A percentile compares a stretch with the other conserved stretches of the same genome.
These are phyloP conservation scores for Sporothrix inflata DNA, from an alignment of 2,329 filamentous ascomycete species.

Conservation along the genomic window DNA sequence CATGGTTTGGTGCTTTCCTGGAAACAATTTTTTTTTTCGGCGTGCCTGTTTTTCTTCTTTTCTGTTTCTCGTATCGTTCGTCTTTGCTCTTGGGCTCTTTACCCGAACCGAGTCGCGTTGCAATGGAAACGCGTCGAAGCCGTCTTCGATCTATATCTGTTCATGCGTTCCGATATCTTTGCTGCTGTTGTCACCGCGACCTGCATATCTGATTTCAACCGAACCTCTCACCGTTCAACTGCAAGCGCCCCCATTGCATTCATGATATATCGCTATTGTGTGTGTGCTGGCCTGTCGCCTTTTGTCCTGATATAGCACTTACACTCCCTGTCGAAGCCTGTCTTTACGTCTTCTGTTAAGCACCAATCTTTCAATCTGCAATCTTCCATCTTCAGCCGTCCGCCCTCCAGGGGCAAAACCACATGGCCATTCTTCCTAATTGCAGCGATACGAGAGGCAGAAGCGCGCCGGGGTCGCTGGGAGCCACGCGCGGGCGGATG, in stretches of 20 bases:
- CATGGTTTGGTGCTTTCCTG: neutral
- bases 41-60: neutral
- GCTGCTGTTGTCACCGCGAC: neutral
- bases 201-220: constrained; percentile 12
- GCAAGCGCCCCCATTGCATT: constrained; percentile 5
- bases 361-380: neutral
- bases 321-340: neutral
- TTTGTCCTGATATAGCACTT: neutral
- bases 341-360: neutral
- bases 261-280: neutral
- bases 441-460: constrained; percentile 3
- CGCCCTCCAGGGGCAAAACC: neutral
- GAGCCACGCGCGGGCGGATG: neutral
- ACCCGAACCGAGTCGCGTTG: constrained; percentile 18
- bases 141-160: constrained; percentile 9
- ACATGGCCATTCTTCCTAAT: constrained; percentile 14
- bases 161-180: neutral
- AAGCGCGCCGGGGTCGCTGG: neutral
- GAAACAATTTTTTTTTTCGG: neutral
- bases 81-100: constrained; percentile 12
- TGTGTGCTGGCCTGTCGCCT: neutral
- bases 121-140: neutral
- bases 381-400: neutral
- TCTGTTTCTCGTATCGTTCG: constrained; percentile 8
- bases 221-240: constrained; percentile 13